Base-by-base conservation (phyloP, 2,329 filamentous ascomycete species). In the Neocucurbitaria cava region DNA sequence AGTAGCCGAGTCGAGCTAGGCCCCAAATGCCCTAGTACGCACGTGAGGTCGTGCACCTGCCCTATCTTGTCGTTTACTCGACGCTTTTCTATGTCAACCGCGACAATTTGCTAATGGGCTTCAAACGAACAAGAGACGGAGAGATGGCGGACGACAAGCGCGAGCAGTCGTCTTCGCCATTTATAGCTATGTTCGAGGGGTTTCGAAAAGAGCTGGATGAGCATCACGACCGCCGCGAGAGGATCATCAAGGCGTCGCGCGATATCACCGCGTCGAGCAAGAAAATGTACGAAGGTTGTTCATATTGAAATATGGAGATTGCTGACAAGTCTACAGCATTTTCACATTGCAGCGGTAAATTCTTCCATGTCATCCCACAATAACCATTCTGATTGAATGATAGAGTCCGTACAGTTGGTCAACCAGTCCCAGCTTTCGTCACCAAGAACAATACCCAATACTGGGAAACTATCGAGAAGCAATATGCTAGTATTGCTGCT, bases 211-310 rank as follows among this genome's bases (percentile, higher is more conserved):
- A 97, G 77, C 82, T 99, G 24, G 95, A 99, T 71, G 87, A 95
- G 77, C 94, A 98, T 73, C 91, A 99, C 76, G 95, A 98, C 77
- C 88, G 95, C 15, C 85, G 92, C 52, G 93, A 97, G 79, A 86
- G 89, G 48, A 87, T 96, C 64, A 90, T 96, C 71, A 99, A 98
- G 80, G 89, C 88, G 2, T 96, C 91, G 8, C 83, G 94, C 58
- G 95, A 99, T 75, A 90, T 99, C 54, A 99, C 95, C 6, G 92
- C 92, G 0, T 82, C 92, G 49, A 96, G 92, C 77, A 99, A 99
- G 82, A 99, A 98, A 80, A 96, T 98, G 92, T 96, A 77, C 78
- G 83, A 63, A 28, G 24, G 31, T 24, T 10, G 38, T 5, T 43
- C 11, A 3, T 33, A 3, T 7, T 24, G 23, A 41, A 17, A 1